phyloP scores from a whole-genome alignment of 441 rosid species.

The Erodium chrysanthum region DNA sequence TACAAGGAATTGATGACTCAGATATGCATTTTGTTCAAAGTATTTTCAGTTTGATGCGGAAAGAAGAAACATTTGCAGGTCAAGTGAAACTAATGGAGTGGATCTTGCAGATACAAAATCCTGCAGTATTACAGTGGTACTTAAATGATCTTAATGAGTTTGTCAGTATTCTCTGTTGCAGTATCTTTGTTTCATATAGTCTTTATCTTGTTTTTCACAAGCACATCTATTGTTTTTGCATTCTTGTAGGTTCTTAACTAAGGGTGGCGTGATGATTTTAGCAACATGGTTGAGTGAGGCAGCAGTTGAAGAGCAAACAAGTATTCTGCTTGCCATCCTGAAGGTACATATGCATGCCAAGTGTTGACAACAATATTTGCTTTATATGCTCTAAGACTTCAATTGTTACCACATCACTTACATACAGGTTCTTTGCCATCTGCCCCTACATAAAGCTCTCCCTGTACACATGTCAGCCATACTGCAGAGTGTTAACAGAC shows the following conservation, averaged over 20 bases:
- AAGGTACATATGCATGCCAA: conserved; percentile 33
- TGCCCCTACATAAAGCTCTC: conserved; percentile 80
- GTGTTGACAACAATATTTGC: background rate
- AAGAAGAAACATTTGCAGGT: conserved; percentile 88
- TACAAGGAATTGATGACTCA: conserved; percentile 46
- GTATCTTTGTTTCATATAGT: background rate
- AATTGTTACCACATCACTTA: conserved; percentile 16
- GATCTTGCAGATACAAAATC: conserved; percentile 77
- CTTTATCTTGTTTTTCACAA: background rate
- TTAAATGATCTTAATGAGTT: conserved; percentile 14
- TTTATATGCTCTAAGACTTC: conserved; percentile 15
- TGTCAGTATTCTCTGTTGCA: conserved; percentile 10
- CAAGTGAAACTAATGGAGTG: conserved; percentile 84
- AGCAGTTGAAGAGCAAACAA: conserved; percentile 80
- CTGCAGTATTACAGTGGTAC: conserved; percentile 71
- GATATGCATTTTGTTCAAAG: conserved; percentile 67
- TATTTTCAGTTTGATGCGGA: conserved; percentile 51
- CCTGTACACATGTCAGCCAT: conserved; percentile 89
- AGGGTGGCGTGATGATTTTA: conserved; percentile 88
- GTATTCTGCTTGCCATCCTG: conserved; percentile 55
- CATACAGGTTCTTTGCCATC: conserved; percentile 74
- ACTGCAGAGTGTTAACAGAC: conserved; percentile 74
- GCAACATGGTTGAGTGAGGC: conserved; percentile 94
- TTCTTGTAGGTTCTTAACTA: conserved; percentile 62
- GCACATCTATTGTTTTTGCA: conserved; percentile 8